Percentiles rank a stretch among this genome's conserved stretches.
Evolutionary conservation across 2,329 filamentous ascomycete species (phyloP).

Genomic region (Acephala macrosclerotiorum): DNA sequence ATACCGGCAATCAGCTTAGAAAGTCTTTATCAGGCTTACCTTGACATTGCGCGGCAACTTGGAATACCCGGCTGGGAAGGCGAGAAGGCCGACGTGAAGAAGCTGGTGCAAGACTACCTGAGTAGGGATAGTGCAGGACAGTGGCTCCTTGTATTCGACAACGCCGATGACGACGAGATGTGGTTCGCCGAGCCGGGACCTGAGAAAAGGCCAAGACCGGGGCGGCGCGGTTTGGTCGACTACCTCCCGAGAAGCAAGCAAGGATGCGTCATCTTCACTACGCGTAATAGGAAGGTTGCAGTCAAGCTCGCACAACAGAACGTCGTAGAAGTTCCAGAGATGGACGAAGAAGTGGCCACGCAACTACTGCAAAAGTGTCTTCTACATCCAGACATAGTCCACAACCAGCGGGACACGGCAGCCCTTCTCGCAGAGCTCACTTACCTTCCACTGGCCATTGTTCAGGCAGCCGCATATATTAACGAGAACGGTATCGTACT

Average conservation of each 20-base stretch:
- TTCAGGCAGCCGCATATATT: slow-evolving; percentile 45
- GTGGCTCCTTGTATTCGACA: slow-evolving; percentile 51
- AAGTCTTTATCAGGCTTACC: slow-evolving; percentile 39
- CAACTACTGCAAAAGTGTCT: slow-evolving; percentile 41
- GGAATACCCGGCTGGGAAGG: slow-evolving; percentile 22
- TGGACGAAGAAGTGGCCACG: slow-evolving; percentile 42
- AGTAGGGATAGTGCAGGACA: slow-evolving; percentile 36
- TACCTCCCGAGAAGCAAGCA: slow-evolving; percentile 46
- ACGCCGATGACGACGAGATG: slow-evolving; percentile 49
- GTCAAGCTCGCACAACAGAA: slow-evolving; percentile 37
- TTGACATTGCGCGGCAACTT: slow-evolving; percentile 45
- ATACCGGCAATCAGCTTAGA: slow-evolving; percentile 48
- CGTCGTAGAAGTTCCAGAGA: slow-evolving; percentile 43
- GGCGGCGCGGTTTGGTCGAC: slow-evolving; percentile 32
- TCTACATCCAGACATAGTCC: slow-evolving; percentile 19
- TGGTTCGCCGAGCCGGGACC: too few species aligned
- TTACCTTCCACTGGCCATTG: slow-evolving; percentile 50
- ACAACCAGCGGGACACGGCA: slow-evolving; percentile 13
- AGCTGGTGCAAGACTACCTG: slow-evolving; percentile 25
- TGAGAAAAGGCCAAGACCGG: slow-evolving; percentile 7
- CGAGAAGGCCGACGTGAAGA: slow-evolving; percentile 24
- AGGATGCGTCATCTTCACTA: slow-evolving; percentile 49
- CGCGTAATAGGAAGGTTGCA: slow-evolving; percentile 45
- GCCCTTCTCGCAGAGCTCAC: slow-evolving; percentile 46
- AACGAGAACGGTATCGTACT: slow-evolving; percentile 43